phyloP scores from a whole-genome alignment of 1,284 basidiomycete genomes.

The Marasmius tenuissimus region DNA sequence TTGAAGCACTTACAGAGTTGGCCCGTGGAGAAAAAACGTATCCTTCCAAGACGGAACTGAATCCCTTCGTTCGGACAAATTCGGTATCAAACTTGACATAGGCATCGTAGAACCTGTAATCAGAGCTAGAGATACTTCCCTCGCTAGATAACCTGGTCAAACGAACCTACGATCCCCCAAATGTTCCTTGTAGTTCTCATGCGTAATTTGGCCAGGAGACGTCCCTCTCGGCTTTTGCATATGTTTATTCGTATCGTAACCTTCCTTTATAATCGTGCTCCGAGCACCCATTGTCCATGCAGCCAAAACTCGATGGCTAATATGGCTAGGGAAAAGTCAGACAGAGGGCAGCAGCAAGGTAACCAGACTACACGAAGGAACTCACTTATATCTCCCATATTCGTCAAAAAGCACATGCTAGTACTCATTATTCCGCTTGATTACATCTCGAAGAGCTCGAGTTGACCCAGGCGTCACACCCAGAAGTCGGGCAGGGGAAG shows the following conservation, averaged over 20 bases:
- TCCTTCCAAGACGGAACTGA: constrained; percentile 50
- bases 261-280: constrained; percentile 38
- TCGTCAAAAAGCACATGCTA: constrained; percentile 48
- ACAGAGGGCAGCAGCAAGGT: too few species aligned
- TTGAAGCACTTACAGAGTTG: constrained; percentile 37
- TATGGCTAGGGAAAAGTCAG: constrained; percentile 37
- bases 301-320: constrained; percentile 51
- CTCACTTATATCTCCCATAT: constrained; percentile 43
- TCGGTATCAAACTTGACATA: constrained; percentile 60
- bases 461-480: constrained; percentile 32
- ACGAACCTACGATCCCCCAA: constrained; percentile 43
- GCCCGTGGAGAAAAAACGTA: constrained; percentile 56
- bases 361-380: neutral
- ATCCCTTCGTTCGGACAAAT: constrained; percentile 34
- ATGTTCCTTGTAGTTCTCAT: constrained; percentile 46
- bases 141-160: constrained; percentile 8
- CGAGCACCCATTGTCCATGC: constrained; percentile 50
- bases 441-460: constrained; percentile 27
- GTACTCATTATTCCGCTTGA: constrained; percentile 41
- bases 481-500: constrained; percentile 23
- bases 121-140: neutral
- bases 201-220: constrained; percentile 42
- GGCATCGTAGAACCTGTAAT: constrained; percentile 51
- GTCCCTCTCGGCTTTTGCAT: constrained; percentile 39
- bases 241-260: constrained; percentile 39